Evolutionary conservation across 202 grass and related monocot genomes (phyloP), one percentile per base, ranked within the genome.

Genomic region (Eragrostis tef): DNA sequence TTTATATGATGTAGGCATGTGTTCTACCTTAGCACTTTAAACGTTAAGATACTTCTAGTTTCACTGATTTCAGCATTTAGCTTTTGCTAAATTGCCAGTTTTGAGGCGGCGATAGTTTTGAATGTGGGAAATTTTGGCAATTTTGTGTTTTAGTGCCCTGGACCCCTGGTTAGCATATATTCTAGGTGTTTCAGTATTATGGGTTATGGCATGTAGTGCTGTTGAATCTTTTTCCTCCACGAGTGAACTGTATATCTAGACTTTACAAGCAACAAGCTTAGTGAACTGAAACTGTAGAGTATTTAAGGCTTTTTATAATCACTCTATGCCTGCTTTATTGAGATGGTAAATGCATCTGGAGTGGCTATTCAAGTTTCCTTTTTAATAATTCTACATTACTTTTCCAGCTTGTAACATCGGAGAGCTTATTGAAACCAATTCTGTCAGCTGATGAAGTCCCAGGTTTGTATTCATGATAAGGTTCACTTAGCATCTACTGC

Each of bases 391-490:
- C 1, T 71, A n/a, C 54, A 70, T 78, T 39, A 25, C 83, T 73
- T 19, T 46, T 78, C 71, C 53, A 98, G 94, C 83, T 72, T 60
- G 88, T 98, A 75, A 85, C 81, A 67, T 91, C 92, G 39, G 94
- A 98, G 84, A 90, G 84, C 64, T 87, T 98, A 64, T 81, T 94
- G 82, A 98, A 91, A 68, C 90, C 92, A 41, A 94, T 98, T 71
- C 49, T 94, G n/a, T 98, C 94, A 43, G 75, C 90, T 67, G 90
- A 98, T 80, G 92, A 94, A 88, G 82, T 92, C 50, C 31, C 88
- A 88, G 86, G 94, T 89, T 73, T 85, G 21, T 77, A 61, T 72
- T 26, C 13, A 25, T 21, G 4, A 44, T 79, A 29, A 27, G 45
- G 5, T n/a, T 70, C 27, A 67, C 2, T 26, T 80, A 71, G 9